phyloP scores from a whole-genome alignment of 306 rosid genomes.

The Pyrus pyrifolia region DNA sequence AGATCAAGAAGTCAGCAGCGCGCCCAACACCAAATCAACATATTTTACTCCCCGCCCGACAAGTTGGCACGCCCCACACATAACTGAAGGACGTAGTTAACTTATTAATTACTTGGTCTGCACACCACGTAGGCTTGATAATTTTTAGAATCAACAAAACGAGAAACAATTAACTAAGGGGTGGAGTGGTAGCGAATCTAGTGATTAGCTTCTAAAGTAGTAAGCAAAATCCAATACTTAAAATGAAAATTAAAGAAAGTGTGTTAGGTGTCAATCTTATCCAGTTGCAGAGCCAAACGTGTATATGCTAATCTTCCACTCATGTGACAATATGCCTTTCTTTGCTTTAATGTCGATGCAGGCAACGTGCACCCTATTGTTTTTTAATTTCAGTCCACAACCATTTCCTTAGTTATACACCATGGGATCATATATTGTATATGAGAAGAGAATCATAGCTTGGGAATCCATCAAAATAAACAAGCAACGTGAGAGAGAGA shows the following conservation, averaged over 20 bases:
- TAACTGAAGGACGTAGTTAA: too few species aligned
- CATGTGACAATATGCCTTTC: constrained; percentile 41
- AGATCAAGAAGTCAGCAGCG: too few species aligned
- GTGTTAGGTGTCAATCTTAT: constrained; percentile 28
- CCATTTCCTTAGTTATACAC: neutral
- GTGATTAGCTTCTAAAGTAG: neutral
- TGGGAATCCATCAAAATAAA: neutral
- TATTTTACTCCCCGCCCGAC: too few species aligned
- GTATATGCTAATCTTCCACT: constrained; percentile 13
- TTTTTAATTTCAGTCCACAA: neutral
- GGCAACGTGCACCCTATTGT: constrained; percentile 22
- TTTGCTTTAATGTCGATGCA: constrained; percentile 20
- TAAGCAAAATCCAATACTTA: neutral
- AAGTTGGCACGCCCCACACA: too few species aligned
- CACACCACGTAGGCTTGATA: accelerated
- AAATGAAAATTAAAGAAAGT: neutral
- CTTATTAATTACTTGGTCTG: too few species aligned
- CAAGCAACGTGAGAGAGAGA: neutral
- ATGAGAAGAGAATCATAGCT: neutral
- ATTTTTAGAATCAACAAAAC: too few species aligned
- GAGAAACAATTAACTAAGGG: too few species aligned
- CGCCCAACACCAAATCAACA: too few species aligned
- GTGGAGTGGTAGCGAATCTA: too few species aligned
- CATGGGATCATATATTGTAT: neutral
- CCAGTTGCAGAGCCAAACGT: constrained; percentile 24